Percentiles rank a stretch among this genome's conserved stretches.
These are phyloP conservation scores for Remersonia thermophila DNA, from an alignment of 2,329 filamentous ascomycete species.

Conservation along the genomic window DNA sequence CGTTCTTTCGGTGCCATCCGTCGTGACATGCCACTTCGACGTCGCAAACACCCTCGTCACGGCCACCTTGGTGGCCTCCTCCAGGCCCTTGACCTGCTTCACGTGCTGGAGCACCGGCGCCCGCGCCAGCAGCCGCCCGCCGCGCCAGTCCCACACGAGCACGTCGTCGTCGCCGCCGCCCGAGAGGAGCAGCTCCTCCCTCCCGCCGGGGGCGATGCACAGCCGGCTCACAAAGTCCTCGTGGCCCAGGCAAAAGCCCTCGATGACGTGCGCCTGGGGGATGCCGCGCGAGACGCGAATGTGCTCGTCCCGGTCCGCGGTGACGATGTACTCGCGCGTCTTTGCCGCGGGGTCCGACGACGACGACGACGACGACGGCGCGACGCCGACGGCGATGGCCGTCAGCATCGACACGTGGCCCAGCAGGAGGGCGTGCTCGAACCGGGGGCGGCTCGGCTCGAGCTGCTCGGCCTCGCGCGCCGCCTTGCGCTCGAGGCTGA, in stretches of 20 bases:
- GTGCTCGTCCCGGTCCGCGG: constrained; percentile 52
- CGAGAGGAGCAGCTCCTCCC: constrained; percentile 58
- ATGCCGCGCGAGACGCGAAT: constrained; percentile 75
- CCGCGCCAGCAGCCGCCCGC: constrained; percentile 40
- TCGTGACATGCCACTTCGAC: too few relatives aligned
- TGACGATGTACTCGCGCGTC: constrained; percentile 36
- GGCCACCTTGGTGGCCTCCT: constrained; percentile 31
- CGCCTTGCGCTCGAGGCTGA: constrained; percentile 22
- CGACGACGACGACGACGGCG: not conserved
- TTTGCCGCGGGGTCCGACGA: too few relatives aligned
- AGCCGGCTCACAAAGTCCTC: constrained; percentile 71
- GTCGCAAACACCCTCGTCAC: constrained; percentile 29
- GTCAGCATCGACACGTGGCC: constrained; percentile 96
- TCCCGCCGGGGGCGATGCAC: constrained; percentile 42
- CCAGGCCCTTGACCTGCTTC: constrained; percentile 17
- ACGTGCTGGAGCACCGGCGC: constrained; percentile 37
- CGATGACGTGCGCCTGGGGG: constrained; percentile 74
- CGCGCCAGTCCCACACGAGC: constrained; percentile 71
- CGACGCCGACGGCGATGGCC: constrained; percentile 38
- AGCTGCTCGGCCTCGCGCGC: not conserved
- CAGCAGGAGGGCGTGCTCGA: constrained; percentile 67
- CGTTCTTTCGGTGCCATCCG: too few relatives aligned
- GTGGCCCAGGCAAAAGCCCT: constrained; percentile 82
- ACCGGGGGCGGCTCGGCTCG: constrained; percentile 26
- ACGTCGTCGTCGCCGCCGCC: constrained; percentile 76